Conservation (phyloP, 1,284 basidiomycete species). For the Apiotrichum domesticum region DNA sequence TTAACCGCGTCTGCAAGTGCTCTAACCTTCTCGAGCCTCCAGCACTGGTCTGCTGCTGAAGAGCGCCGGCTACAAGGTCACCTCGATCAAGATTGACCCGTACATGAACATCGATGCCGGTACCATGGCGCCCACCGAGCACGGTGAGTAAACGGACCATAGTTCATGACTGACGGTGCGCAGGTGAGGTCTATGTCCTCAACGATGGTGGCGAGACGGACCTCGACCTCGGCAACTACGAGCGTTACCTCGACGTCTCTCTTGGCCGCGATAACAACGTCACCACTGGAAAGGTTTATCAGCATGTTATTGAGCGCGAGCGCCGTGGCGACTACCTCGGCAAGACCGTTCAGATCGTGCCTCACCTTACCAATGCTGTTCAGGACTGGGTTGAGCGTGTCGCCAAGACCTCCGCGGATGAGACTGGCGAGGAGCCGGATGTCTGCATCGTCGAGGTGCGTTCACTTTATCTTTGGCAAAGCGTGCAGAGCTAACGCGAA, state of each 20-base stretch:
- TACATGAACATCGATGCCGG: slow-evolving; percentile 99
- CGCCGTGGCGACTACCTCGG: slow-evolving; percentile 94
- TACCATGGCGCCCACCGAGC: slow-evolving; percentile 97
- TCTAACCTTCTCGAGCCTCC: slow-evolving; percentile 58
- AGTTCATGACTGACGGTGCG: no score
- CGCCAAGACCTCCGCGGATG: slow-evolving; percentile 87
- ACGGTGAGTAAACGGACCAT: slow-evolving; percentile 72
- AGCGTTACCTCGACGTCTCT: slow-evolving; percentile 93
- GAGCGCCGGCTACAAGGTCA: slow-evolving; percentile 91
- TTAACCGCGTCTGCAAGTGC: background rate
- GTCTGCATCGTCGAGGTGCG: slow-evolving; percentile 91
- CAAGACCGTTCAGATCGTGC: slow-evolving; percentile 96
- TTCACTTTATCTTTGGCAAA: slow-evolving; percentile 23
- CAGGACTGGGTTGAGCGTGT: slow-evolving; percentile 99
- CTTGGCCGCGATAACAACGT: slow-evolving; percentile 94
- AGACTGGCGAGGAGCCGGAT: slow-evolving; percentile 87
- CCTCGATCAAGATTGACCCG: slow-evolving; percentile 98
- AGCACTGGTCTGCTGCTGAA: slow-evolving; percentile 95
- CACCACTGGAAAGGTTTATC: slow-evolving; percentile 97
- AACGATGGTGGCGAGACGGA: slow-evolving; percentile 99
- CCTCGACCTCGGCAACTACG: slow-evolving; percentile 96
- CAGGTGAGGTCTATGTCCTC: slow-evolving; percentile 95
- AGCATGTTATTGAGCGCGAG: slow-evolving; percentile 96
- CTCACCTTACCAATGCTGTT: slow-evolving; percentile 92
- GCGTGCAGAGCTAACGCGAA: slow-evolving; percentile 33